Evolutionary conservation across 2,329 filamentous ascomycete genomes (phyloP).

Genomic region (Didymella lethalis): DNA sequence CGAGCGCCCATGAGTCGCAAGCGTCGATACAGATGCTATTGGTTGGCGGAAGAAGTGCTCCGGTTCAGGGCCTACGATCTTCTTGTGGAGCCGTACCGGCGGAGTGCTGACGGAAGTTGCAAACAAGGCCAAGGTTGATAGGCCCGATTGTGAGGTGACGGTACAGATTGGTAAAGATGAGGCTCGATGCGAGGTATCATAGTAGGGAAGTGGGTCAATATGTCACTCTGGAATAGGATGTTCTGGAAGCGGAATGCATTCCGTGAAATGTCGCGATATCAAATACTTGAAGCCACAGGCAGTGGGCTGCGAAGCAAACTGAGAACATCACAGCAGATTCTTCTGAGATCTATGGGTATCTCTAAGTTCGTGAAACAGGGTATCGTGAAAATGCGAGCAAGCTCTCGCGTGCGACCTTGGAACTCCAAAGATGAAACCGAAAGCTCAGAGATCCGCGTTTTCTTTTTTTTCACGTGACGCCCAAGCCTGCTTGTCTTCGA

Average conservation of each 20-base stretch:
- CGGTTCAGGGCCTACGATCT: neutral
- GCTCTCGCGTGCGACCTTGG: conserved; percentile 3
- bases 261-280: neutral
- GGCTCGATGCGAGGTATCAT: conserved; percentile 3
- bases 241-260: neutral
- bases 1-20: conserved; percentile 12
- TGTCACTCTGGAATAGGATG: neutral
- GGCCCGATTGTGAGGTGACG: conserved; percentile 7
- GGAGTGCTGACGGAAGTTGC: neutral
- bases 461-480: conserved; percentile 1
- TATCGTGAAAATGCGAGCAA: conserved; percentile 14
- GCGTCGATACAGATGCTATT: neutral
- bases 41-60: conserved; percentile 6
- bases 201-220: conserved; percentile 3
- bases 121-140: neutral
- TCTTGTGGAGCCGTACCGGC: neutral
- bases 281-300: neutral
- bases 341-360: neutral
- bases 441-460: neutral
- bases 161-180: neutral
- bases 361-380: conserved; percentile 2
- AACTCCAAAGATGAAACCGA: neutral
- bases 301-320: neutral
- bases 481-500: conserved; percentile 18
- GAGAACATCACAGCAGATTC: neutral